Evolutionary conservation across 495 filamentous ascomycete genomes (phyloP).

Genomic region (Xylaria intraflava): DNA sequence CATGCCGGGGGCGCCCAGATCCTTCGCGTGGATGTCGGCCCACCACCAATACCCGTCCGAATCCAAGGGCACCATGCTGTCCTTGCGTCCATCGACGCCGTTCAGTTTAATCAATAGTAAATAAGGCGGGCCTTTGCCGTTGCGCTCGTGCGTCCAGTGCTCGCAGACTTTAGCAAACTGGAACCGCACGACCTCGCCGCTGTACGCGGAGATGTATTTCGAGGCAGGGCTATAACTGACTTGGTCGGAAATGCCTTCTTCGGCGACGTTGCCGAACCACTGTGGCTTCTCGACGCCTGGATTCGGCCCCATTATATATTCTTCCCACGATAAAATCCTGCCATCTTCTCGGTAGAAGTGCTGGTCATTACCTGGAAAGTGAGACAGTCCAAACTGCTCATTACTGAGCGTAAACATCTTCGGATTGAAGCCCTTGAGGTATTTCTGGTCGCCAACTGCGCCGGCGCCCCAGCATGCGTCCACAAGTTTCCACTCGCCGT

Average conservation of each 20-base stretch:
- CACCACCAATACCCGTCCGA: conserved; percentile 68
- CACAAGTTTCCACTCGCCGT: conserved; percentile 82
- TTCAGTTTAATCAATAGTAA: conserved; percentile 60
- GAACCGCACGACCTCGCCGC: conserved; percentile 54
- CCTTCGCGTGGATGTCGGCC: conserved; percentile 57
- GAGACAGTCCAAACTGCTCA: conserved; percentile 68
- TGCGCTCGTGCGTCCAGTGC: conserved; percentile 66
- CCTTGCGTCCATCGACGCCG: conserved; percentile 60
- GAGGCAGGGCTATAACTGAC: conserved; percentile 52
- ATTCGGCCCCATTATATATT: conserved; percentile 57
- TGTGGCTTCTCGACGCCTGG: conserved; percentile 40
- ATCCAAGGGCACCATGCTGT: conserved; percentile 57
- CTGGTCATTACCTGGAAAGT: conserved; percentile 64
- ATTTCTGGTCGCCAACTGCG: conserved; percentile 46
- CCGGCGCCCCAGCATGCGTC: conserved; percentile 94
- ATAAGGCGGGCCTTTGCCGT: conserved; percentile 56
- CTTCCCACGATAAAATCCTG: conserved; percentile 58
- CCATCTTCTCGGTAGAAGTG: conserved; percentile 60
- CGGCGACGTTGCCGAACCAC: conserved; percentile 45
- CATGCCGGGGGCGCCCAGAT: conserved; percentile 65
- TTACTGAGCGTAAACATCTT: conserved; percentile 72
- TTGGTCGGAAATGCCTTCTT: conserved; percentile 56
- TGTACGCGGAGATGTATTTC: conserved; percentile 51
- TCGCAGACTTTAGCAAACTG: conserved; percentile 67
- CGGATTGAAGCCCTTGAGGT: conserved; percentile 62